These are phyloP conservation scores for Penicillium steckii DNA, from an alignment of 495 filamentous ascomycete species.

Conservation along the genomic window DNA sequence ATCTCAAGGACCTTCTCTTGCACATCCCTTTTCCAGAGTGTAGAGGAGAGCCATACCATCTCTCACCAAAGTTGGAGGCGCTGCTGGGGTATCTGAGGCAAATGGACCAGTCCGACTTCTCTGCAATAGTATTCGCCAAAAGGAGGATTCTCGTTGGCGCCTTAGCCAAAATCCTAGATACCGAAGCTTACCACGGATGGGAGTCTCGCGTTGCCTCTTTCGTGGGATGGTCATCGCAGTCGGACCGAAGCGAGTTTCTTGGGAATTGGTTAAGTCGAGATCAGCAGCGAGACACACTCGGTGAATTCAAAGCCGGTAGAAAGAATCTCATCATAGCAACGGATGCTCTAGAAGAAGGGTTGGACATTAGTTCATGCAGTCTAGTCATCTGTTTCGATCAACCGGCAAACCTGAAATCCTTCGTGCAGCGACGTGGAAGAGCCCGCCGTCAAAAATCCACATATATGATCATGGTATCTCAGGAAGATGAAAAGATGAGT, in stretches of 20 bases:
- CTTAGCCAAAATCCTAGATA: slow-evolving; percentile 61
- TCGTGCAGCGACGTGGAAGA: slow-evolving; percentile 84
- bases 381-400: slow-evolving; percentile 82
- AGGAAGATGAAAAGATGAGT: slow-evolving; percentile 33
- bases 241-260: slow-evolving; percentile 49
- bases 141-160: slow-evolving; percentile 69
- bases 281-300: slow-evolving; percentile 58
- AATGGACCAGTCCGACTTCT: slow-evolving; percentile 46
- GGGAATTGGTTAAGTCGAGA: slow-evolving; percentile 58
- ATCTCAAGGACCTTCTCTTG: slow-evolving; percentile 55
- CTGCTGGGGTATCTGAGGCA: slow-evolving; percentile 55
- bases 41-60: slow-evolving; percentile 16
- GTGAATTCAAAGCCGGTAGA: slow-evolving; percentile 64
- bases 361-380: slow-evolving; percentile 85
- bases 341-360: slow-evolving; percentile 85
- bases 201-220: slow-evolving; percentile 60
- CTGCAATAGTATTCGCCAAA: slow-evolving; percentile 77
- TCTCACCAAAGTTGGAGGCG: slow-evolving; percentile 52
- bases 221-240: slow-evolving; percentile 65
- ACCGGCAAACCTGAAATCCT: slow-evolving; percentile 76
- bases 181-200: no score
- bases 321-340: slow-evolving; percentile 83
- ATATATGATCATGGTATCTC: slow-evolving; percentile 62
- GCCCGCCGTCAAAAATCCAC: slow-evolving; percentile 71
- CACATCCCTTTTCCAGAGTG: slow-evolving; percentile 36